Base-by-base conservation (phyloP, 2,329 filamentous ascomycete genomes). In the Sporothrix pseudoabietina region DNA sequence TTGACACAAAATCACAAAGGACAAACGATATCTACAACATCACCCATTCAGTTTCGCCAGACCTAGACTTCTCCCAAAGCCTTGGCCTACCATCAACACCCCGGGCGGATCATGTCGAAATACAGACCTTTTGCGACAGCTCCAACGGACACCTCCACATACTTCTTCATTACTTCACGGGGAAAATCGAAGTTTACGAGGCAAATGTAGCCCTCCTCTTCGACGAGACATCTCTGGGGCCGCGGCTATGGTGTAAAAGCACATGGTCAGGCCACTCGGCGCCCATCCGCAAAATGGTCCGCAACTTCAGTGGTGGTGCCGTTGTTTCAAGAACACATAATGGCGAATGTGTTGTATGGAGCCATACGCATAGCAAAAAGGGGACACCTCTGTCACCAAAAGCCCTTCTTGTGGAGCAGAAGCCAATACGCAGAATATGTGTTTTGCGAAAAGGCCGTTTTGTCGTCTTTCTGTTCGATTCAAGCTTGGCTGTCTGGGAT, bases 211-310 rank as follows among this genome's bases (percentile, higher is more conserved):
- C 94, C 73, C 87, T 92, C 71, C 84, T 98, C 16, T 91, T 99
- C 76, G 94, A 97, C 78, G 91, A 92, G 1, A 85, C 87, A 1
- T 86, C 88, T 0, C 87, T 88, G 59, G 85, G 87, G 59, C 83
- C 83, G 57, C 89, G 92, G 0, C 82, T 97, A 19, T 82, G 84
- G 26, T 85, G 89, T 16, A 88, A 87, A 75, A 87, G 89, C 1
- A 87, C 90, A 1, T 97, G 94, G 93, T 93, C 93, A 1, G 94
- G 95, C 0, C 94, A 98, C 82, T 92, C 91, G 19, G 87, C 87
- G 19, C 86, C 93, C 0, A 89, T 98, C 75, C 91, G 92, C 78
- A 97, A 97, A 79, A 92, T 97, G 74, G 91, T 97, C 63, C 91
- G 94, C 75, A 97, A 94, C 78, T 92, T 92, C 59, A 92, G 90